phyloP scores from a whole-genome alignment of 2,329 filamentous ascomycete genomes.

The Coniochaeta prunicola region DNA sequence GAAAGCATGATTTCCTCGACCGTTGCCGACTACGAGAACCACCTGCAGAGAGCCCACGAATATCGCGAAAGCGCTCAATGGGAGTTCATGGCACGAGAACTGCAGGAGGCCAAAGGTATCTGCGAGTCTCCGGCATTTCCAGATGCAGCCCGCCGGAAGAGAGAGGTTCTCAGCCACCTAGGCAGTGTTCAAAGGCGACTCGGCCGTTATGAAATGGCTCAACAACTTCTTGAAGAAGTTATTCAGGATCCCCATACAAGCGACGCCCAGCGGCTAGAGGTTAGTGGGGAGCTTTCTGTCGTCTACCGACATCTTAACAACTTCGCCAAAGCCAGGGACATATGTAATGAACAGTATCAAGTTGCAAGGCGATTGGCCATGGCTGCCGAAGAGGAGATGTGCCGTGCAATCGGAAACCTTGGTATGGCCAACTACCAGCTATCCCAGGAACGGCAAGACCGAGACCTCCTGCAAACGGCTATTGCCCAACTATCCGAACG shows the following conservation, averaged over 20 bases:
- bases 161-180: constrained; percentile 15
- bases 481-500: constrained; percentile 19
- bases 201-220: constrained; percentile 19
- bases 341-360: constrained; percentile 20
- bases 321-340: constrained; percentile 19
- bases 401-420: constrained; percentile 26
- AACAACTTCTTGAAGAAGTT: constrained; percentile 14
- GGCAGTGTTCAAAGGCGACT: constrained; percentile 21
- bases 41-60: neutral
- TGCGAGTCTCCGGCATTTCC: neutral
- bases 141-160: neutral
- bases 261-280: constrained; percentile 11
- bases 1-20: neutral
- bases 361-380: constrained; percentile 16
- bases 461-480: constrained; percentile 16
- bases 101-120: neutral
- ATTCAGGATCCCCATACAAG: constrained; percentile 9
- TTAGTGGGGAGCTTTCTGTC: constrained; percentile 23
- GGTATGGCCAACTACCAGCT: constrained; percentile 28
- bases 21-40: neutral
- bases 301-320: constrained; percentile 22
- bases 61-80: neutral
- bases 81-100: neutral
- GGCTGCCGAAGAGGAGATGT: constrained; percentile 11
- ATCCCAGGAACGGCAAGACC: constrained; percentile 13